phyloP scores from a whole-genome alignment of 2,329 filamentous ascomycete species.

The Lizonia empirigonia region DNA sequence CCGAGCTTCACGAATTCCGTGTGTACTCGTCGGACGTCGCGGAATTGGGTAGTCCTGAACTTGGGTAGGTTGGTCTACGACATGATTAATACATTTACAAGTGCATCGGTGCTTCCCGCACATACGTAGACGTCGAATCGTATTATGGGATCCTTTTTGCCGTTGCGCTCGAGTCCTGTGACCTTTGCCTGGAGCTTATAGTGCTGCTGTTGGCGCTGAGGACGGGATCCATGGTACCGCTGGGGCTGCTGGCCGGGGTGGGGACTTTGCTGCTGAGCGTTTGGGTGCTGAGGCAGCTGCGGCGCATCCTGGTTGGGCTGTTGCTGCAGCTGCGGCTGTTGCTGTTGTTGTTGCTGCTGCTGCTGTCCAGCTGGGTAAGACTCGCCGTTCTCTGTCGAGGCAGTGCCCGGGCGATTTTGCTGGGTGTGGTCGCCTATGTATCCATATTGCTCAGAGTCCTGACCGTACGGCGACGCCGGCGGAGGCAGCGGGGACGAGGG shows the following conservation, averaged over 20 bases:
- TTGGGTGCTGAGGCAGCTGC: slow-evolving; percentile 32
- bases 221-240: slow-evolving; percentile 52
- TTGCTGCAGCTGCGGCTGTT: slow-evolving; percentile 42
- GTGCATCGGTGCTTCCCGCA: slow-evolving; percentile 1
- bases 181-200: slow-evolving; percentile 94
- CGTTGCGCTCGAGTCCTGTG: slow-evolving; percentile 87
- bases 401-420: slow-evolving; percentile 31
- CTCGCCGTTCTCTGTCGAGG: slow-evolving; percentile 43
- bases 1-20: slow-evolving; percentile 96
- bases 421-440: slow-evolving; percentile 42
- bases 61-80: slow-evolving; percentile 94
- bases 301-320: slow-evolving; percentile 45
- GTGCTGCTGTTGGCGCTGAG: slow-evolving; percentile 63
- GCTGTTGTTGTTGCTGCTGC: slow-evolving; percentile 41
- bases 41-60: slow-evolving; percentile 96
- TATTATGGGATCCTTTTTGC: slow-evolving; percentile 93
- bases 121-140: slow-evolving; percentile 96
- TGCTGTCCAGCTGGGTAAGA: slow-evolving; percentile 40
- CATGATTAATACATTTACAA: slow-evolving; percentile 14
- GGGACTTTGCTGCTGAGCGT: slow-evolving; percentile 47
- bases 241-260: slow-evolving; percentile 53
- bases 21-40: slow-evolving; percentile 93
- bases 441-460: slow-evolving; percentile 42
- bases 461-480: slow-evolving; percentile 48
- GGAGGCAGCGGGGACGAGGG: slow-evolving; percentile 49